Base-by-base conservation (phyloP, 495 filamentous ascomycete species). In the Talaromyces wortmannii region DNA sequence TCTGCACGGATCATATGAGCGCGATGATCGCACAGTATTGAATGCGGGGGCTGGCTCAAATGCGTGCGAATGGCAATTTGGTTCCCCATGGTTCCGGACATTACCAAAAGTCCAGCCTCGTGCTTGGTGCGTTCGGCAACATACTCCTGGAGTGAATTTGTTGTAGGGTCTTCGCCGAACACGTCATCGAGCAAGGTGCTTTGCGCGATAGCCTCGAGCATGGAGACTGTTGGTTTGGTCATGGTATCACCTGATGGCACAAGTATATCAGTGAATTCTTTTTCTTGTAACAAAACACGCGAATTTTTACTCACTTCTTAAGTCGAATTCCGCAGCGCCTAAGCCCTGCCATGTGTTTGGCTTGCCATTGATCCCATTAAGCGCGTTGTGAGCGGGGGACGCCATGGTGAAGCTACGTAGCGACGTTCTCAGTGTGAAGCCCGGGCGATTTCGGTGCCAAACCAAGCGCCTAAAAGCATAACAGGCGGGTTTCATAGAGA, bases 41-140 rank as follows among this genome's bases (percentile, higher is more conserved):
- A 63, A 58, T 81, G 73, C 3, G 79, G 79, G n/a, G 79, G 79
- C 52, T 75, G 69, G 16, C 57, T 50, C 7, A 82, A 62, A 58
- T 77, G 74, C 4, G 75, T 70, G 10, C 78, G 73, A 40, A 79
- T 67, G 6, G 73, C 65, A 5, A 82, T 63, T 57, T 81, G 78
- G 61, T 82, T 82, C 2, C 75, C 92, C 90, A 96, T 95, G 15
- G 92, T 96, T 4, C 92, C 92, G 0, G 87, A 91, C 48, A 94
- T 74, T 18, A 96, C 90, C 45, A 96, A 82, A 0, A 91, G 75
- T 0, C 76, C 83, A n/a, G 82, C 81, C 50, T 84, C 78, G 61
- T 90, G 87, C 57, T 78, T 79, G 11, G 86, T 79, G 12, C 90
- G 73, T n/a, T 67, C 63, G 42, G 86, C 83, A 31, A 90, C 70